phyloP scores from a whole-genome alignment of 1,139 yeast species.

The Suzukiozyma palmioleophila region DNA sequence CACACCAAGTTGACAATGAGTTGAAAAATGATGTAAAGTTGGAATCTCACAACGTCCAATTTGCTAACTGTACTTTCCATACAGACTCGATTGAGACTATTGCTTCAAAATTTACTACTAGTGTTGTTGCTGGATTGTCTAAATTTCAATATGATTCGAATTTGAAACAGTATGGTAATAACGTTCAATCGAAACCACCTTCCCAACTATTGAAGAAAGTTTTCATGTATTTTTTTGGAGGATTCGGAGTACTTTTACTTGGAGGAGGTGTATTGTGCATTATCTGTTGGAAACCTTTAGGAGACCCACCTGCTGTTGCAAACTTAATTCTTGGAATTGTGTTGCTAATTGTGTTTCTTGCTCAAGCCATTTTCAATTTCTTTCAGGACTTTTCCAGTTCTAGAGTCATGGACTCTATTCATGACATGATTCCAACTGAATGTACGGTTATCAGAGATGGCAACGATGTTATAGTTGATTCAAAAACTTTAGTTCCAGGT shows the following conservation, averaged over 20 bases:
- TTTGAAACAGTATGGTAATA: slow-evolving; percentile 28
- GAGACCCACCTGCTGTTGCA: slow-evolving; percentile 46
- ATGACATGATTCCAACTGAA: slow-evolving; percentile 39
- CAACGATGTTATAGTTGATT: slow-evolving; percentile 10
- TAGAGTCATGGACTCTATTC: slow-evolving; percentile 47
- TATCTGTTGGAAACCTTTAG: slow-evolving; percentile 48
- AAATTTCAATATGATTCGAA: slow-evolving; percentile 11
- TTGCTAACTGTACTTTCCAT: slow-evolving; percentile 24
- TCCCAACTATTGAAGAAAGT: slow-evolving; percentile 27
- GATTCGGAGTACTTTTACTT: slow-evolving; percentile 44
- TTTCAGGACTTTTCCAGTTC: slow-evolving; percentile 49
- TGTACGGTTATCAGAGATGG: slow-evolving; percentile 22
- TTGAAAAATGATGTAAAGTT: slow-evolving; percentile 6
- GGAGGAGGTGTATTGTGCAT: slow-evolving; percentile 44
- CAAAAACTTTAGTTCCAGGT: slow-evolving; percentile 28
- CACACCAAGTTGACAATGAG: slow-evolving; percentile 30
- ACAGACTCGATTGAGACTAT: slow-evolving; percentile 18
- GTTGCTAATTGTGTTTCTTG: slow-evolving; percentile 38
- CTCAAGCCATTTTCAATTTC: slow-evolving; percentile 47
- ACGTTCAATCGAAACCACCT: slow-evolving; percentile 37
- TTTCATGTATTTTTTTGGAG: slow-evolving; percentile 44
- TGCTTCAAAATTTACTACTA: slow-evolving; percentile 18
- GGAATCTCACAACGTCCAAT: slow-evolving; percentile 11
- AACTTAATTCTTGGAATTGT: slow-evolving; percentile 45
- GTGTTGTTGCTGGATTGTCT: slow-evolving; percentile 16